Conservation (phyloP, 345 rosid genomes). For the Geranium rotundifolium region DNA sequence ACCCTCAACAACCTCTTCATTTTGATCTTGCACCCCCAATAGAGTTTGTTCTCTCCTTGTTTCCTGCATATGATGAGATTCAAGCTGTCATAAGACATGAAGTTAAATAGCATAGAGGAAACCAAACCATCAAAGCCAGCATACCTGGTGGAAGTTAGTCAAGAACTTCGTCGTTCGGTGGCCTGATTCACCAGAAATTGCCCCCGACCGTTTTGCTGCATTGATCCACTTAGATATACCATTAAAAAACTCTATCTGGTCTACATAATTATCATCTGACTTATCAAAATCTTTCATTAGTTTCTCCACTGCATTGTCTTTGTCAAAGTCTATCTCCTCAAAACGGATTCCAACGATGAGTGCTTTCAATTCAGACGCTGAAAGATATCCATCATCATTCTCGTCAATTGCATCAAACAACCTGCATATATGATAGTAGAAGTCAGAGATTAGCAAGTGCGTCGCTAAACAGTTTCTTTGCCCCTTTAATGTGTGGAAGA, state of each 20-base stretch:
- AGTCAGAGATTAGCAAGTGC: background rate
- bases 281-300: slow-evolving; percentile 1
- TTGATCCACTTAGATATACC: slow-evolving; percentile 4
- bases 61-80: no score
- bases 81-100: no score
- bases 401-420: slow-evolving; percentile 4
- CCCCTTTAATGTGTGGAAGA: background rate
- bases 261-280: background rate
- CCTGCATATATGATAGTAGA: background rate
- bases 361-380: slow-evolving; percentile 5
- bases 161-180: no score
- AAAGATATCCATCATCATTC: slow-evolving; percentile 3
- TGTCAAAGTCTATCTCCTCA: slow-evolving; percentile 6
- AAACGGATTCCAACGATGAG: slow-evolving; percentile 6
- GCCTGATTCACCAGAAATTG: no score
- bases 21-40: no score
- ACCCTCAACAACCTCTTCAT: no score
- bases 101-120: no score
- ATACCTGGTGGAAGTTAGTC: no score
- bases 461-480: background rate
- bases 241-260: slow-evolving; percentile 3
- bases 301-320: background rate
- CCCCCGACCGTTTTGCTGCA: background rate
- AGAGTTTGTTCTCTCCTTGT: no score
- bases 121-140: no score